phyloP scores from a whole-genome alignment of 257 asterid genomes.

The Solanum verrucosum region DNA sequence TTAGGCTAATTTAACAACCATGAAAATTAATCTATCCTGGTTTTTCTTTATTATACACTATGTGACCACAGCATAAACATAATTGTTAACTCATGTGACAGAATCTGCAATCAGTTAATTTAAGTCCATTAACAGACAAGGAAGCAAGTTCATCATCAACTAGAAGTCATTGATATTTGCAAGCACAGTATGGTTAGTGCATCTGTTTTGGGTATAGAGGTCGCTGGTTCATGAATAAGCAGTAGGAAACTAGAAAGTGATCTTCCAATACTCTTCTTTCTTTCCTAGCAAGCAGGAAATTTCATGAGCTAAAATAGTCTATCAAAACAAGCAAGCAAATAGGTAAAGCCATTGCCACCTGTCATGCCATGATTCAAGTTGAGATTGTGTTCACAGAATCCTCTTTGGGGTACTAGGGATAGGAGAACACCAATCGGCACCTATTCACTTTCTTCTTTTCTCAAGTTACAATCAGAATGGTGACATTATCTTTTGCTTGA shows the following conservation, averaged over 20 bases:
- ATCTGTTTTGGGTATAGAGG: not conserved
- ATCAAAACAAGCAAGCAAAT: not conserved
- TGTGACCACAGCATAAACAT: not conserved
- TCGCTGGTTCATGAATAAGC: not conserved
- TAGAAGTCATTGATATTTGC: not conserved
- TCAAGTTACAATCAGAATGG: not conserved
- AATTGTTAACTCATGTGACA: not conserved
- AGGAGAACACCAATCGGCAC: not conserved
- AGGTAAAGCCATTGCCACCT: not conserved
- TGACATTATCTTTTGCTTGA: not conserved
- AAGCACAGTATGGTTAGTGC: not conserved
- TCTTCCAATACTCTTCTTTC: not conserved
- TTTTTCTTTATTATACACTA: not conserved
- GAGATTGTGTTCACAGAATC: not conserved
- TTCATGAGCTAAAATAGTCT: not conserved
- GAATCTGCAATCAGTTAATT: not conserved
- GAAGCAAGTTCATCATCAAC: not conserved
- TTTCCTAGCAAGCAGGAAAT: not conserved
- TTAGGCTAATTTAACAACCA: not conserved
- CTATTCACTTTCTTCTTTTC: not conserved
- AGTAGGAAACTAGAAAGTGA: not conserved
- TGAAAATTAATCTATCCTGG: not conserved
- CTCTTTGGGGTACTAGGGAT: not conserved
- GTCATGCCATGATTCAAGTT: not conserved
- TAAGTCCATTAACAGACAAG: not conserved